These are phyloP conservation scores for Globisporangium uncinulatum DNA, from an alignment of 352 stramenopile genomes.

Conservation along the genomic window DNA sequence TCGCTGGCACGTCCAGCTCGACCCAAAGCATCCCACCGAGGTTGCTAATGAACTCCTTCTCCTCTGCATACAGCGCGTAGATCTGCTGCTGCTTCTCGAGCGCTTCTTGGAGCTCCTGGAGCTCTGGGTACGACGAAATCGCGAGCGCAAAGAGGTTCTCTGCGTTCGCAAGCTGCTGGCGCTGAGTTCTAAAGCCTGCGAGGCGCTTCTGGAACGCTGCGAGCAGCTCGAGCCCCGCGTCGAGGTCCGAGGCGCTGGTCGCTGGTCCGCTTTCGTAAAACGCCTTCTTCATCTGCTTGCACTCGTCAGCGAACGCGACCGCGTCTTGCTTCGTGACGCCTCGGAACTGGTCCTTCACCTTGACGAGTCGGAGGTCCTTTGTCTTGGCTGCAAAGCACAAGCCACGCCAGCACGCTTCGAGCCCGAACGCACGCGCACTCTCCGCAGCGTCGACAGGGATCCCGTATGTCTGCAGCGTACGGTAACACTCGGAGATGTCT, in stretches of 20 bases:
- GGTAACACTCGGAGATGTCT: slow-evolving; percentile 92
- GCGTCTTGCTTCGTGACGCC: slow-evolving; percentile 92
- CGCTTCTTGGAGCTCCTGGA: slow-evolving; percentile 82
- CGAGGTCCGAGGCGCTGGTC: slow-evolving; percentile 77
- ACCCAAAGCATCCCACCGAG: slow-evolving; percentile 90
- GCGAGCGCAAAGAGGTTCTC: slow-evolving; percentile 92
- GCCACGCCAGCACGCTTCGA: slow-evolving; percentile 81
- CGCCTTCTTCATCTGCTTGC: slow-evolving; percentile 78
- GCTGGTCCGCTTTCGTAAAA: slow-evolving; percentile 86
- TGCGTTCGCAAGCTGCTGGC: slow-evolving; percentile 90
- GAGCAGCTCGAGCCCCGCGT: slow-evolving; percentile 87
- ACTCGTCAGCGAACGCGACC: slow-evolving; percentile 83
- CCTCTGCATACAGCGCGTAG: slow-evolving; percentile 90
- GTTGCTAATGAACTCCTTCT: slow-evolving; percentile 91
- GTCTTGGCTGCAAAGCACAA: slow-evolving; percentile 87
- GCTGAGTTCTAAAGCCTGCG: slow-evolving; percentile 58
- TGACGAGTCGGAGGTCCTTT: slow-evolving; percentile 89
- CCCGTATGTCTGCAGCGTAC: slow-evolving; percentile 76
- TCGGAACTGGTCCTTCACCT: slow-evolving; percentile 94
- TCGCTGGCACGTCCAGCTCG: slow-evolving; percentile 88
- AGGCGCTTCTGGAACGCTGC: slow-evolving; percentile 82
- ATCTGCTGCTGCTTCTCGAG: slow-evolving; percentile 88
- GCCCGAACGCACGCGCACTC: slow-evolving; percentile 56
- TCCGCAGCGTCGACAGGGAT: slow-evolving; percentile 75
- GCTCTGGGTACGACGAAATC: slow-evolving; percentile 88